Base-by-base conservation (phyloP, 2,329 filamentous ascomycete species). In the Monosporascus cannonballus region DNA sequence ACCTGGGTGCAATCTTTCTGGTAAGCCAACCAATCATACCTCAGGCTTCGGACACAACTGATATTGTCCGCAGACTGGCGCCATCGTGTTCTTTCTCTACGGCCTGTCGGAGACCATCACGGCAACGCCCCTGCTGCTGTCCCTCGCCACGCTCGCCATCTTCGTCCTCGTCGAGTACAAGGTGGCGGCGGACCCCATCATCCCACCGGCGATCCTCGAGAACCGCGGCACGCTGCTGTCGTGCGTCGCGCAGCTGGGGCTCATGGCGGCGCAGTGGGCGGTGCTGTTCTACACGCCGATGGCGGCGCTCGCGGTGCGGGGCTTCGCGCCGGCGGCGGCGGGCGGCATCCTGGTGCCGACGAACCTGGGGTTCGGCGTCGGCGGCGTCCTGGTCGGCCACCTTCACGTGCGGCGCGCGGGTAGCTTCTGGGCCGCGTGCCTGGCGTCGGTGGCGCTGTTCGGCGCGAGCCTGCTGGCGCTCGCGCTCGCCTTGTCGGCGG, bases 191-290 rank as follows among this genome's bases (percentile, higher is more conserved):
- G 85, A 91, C 41, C 90, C 90, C 3, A 83, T 95, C 64, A 85
- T 95, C 49, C 89, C 90, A 1, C 72, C 92, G 48, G 69, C 78
- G 1, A 77, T 94, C 2, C 78, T 95, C 27, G 79, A 76, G 49
- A 89, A 85, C 11, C 80, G 86, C 27, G 86, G 85, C 30, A 83
- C 89, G 1, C 73, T 93, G 3, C 71, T 93, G 22, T 87, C 87
- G 1, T 93, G 89, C 64, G 63, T 92, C 22, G 80, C 85, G 1
- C 89, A 90, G 48, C 77, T 92, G 0, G 84, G 86, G 20, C 80
- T 90, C 66, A 93, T 95, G 88, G 84, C 88, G 65, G 79, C 87
- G 2, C 85, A 90, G 53, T 95, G 89, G 90, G 79, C 78, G 6
- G 78, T 95, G 2, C 75, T 95, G 7, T 94, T 91, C 73, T 95